Conservation (phyloP, 495 filamentous ascomycete genomes). For the Durotheca rogersii region DNA sequence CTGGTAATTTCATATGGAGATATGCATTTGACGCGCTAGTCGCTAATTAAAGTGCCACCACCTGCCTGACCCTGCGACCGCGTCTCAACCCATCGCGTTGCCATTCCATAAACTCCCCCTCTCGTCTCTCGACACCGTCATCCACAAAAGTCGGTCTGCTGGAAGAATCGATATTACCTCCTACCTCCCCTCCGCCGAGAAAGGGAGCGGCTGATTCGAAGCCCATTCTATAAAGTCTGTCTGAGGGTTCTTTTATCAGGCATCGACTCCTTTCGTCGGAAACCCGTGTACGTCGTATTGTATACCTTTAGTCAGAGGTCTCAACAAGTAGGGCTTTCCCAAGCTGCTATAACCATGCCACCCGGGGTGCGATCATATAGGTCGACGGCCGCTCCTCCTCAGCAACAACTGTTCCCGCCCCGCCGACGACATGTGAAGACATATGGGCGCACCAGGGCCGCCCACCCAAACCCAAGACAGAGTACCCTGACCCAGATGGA, state of each 20-base stretch:
- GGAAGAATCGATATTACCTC: too few relatives aligned
- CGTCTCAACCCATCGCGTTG: slow-evolving; percentile 8
- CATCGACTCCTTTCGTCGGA: too few relatives aligned
- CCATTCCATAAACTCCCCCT: neutral
- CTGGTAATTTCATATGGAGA: neutral
- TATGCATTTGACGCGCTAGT: slow-evolving; percentile 38
- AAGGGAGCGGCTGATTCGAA: too few relatives aligned
- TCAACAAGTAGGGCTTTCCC: too few relatives aligned
- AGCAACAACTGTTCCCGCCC: slow-evolving; percentile 44
- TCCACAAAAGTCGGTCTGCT: too few relatives aligned
- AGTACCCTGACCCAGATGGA: slow-evolving; percentile 54
- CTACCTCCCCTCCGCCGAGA: too few relatives aligned
- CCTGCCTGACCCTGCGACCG: slow-evolving; percentile 1
- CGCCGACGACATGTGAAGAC: slow-evolving; percentile 39
- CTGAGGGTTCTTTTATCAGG: too few relatives aligned
- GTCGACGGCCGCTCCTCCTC: slow-evolving; percentile 43
- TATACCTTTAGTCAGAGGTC: neutral
- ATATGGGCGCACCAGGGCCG: slow-evolving; percentile 40
- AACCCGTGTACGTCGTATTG: too few relatives aligned
- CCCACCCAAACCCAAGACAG: slow-evolving; percentile 35
- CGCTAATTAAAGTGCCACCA: slow-evolving; percentile 1
- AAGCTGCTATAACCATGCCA: slow-evolving; percentile 33
- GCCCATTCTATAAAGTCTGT: too few relatives aligned
- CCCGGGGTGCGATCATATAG: slow-evolving; percentile 34
- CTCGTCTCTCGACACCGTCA: neutral